Evolutionary conservation across 2,329 filamentous ascomycete species (phyloP).

Genomic region (Paraphaeosphaeria sporulosa): DNA sequence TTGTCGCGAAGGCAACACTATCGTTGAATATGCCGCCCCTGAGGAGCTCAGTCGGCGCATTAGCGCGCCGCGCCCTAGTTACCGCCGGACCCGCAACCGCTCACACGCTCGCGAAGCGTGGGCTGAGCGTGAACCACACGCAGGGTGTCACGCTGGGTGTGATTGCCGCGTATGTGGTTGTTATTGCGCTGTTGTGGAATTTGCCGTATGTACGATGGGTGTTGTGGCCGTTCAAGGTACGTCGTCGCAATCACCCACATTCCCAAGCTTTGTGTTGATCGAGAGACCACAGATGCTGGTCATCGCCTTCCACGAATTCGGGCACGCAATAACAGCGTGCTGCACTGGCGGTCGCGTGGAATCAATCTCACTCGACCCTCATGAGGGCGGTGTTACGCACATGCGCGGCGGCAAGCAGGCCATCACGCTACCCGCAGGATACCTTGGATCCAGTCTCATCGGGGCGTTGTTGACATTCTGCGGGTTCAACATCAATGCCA

Average conservation of each 20-base stretch:
- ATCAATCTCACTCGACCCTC: slow-evolving; percentile 76
- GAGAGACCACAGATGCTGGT: slow-evolving; percentile 70
- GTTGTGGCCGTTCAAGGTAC: slow-evolving; percentile 82
- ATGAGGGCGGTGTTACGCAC: slow-evolving; percentile 79
- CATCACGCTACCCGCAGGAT: slow-evolving; percentile 78
- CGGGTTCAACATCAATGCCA: slow-evolving; percentile 82
- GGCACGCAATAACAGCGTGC: slow-evolving; percentile 75
- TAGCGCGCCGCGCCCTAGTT: slow-evolving; percentile 39
- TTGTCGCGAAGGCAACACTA: not conserved
- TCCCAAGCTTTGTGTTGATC: slow-evolving; percentile 12
- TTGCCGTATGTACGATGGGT: slow-evolving; percentile 77
- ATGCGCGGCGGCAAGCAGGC: slow-evolving; percentile 76
- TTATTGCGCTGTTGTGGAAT: slow-evolving; percentile 81
- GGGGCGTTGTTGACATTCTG: slow-evolving; percentile 80
- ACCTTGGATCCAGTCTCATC: slow-evolving; percentile 78
- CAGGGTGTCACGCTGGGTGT: slow-evolving; percentile 75
- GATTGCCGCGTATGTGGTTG: slow-evolving; percentile 74
- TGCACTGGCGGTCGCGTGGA: slow-evolving; percentile 77
- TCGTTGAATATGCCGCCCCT: slow-evolving; percentile 33
- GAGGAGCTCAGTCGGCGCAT: slow-evolving; percentile 24
- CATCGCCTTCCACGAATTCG: slow-evolving; percentile 82
- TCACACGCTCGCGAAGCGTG: slow-evolving; percentile 53
- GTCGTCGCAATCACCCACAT: too few species aligned
- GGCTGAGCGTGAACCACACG: slow-evolving; percentile 69
- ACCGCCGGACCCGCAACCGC: slow-evolving; percentile 36